Base-by-base conservation (phyloP, 2,329 filamentous ascomycete genomes). In the Aspergillus ustus region DNA sequence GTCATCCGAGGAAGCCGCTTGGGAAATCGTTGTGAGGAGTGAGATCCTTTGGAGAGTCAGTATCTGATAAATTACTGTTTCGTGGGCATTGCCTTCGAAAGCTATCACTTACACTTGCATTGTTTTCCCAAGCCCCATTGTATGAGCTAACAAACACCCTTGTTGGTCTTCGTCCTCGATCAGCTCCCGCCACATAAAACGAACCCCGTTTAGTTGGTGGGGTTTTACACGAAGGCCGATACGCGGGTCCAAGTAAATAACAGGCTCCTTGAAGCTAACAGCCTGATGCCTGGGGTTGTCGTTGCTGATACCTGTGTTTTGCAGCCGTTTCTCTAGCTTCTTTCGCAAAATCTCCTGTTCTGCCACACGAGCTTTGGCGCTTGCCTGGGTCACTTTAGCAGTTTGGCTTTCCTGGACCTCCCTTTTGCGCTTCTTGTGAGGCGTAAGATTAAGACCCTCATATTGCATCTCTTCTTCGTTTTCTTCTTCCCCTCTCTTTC, bases 81-180 rank as follows among this genome's bases (percentile, higher is more conserved):
- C 29, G n/a, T 7, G 43, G 22, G 19, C 17, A 17, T 50, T 13
- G 3, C 7, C 7, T 28, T 20, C 15, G 17, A 4, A 25, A n/a
- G 25, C 6, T 9, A 28, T 11, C 29, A 78, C 81, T 77, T 76
- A 83, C 80, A 92, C 86, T 78, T 97, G 93, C 89, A 96, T 92
- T 0, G 93, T 96, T 79, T 97, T 97, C 17, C 93, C 93, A 2
- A 97, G 79, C 1, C 93, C 93, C 93, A 97, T 97, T 0, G 91
- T 92, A 73, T 97, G 93, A 6, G 93, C 91, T 20, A 97, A 82
- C 13, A 96, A 82, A 71, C 91, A 96, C 2, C 93, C 93, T 74
- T 93, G 88, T 19, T 83, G 82, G 5, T 81, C 78, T 4, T 82
- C 78, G 59, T 88, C 84, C 34, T 84, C 82, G 6, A 94, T 85